phyloP scores from a whole-genome alignment of 2,329 filamentous ascomycete species.

The Xylariales sp. region DNA sequence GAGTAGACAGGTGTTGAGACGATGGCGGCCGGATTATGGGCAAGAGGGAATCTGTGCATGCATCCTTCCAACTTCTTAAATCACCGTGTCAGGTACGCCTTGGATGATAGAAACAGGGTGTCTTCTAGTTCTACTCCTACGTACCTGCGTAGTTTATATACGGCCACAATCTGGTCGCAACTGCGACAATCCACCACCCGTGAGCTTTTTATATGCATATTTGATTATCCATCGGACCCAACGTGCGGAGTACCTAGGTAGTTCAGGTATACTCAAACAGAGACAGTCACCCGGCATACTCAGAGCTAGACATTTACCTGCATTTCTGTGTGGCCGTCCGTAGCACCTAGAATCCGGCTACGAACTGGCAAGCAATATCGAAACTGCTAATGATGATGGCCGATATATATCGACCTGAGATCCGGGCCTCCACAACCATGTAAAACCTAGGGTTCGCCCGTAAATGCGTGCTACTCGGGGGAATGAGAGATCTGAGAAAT shows the following conservation, averaged over 20 bases:
- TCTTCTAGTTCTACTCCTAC: not conserved
- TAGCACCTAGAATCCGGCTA: not conserved
- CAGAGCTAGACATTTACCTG: not conserved
- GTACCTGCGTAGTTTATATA: not conserved
- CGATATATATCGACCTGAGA: not conserved
- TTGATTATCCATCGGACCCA: not conserved
- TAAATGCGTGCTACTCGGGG: slow-evolving; percentile 10
- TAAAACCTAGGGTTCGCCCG: not conserved
- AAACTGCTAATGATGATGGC: not conserved
- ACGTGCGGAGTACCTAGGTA: not conserved
- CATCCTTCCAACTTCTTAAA: not conserved
- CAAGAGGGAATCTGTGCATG: not conserved
- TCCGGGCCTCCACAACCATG: not conserved
- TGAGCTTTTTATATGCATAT: not conserved
- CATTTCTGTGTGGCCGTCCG: not conserved
- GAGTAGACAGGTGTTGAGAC: not conserved
- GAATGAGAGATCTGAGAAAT: slow-evolving; percentile 1
- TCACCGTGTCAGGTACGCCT: not conserved
- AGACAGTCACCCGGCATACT: not conserved
- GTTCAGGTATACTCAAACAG: not conserved
- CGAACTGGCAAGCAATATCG: not conserved
- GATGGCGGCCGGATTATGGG: not conserved
- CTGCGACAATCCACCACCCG: slow-evolving; percentile 1
- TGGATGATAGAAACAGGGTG: not conserved
- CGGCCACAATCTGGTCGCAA: not conserved